Conservation (phyloP, 2,329 filamentous ascomycete genomes). For the Tolypocladium pustulatum region DNA sequence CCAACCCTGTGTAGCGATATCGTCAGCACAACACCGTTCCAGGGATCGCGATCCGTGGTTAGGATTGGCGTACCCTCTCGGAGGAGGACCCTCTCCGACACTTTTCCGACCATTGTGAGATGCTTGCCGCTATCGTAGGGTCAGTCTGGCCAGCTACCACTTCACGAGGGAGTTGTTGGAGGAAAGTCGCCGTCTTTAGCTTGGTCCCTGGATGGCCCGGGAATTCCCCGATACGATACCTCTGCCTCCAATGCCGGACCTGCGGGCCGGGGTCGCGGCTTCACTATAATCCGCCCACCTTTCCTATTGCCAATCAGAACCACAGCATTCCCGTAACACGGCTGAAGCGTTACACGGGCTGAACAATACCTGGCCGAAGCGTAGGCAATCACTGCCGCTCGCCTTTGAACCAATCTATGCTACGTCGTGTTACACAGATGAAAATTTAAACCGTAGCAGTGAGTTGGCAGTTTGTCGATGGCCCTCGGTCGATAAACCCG, state of each 20-base stretch:
- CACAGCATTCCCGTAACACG: neutral
- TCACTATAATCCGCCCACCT: neutral
- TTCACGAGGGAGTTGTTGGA: neutral
- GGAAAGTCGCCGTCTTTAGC: neutral
- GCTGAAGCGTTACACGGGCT: too few species aligned
- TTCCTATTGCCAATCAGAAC: neutral
- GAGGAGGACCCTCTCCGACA: constrained; percentile 53
- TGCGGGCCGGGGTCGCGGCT: neutral
- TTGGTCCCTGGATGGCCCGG: neutral
- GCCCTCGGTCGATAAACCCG: neutral
- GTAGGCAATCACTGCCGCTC: neutral
- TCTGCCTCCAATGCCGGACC: neutral
- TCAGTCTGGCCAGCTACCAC: neutral
- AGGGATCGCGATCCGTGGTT: neutral
- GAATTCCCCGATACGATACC: neutral
- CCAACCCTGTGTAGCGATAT: constrained; percentile 53
- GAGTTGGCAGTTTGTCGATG: neutral
- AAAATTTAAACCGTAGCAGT: neutral
- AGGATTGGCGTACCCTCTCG: constrained; percentile 40
- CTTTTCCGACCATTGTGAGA: constrained; percentile 49
- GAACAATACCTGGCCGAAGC: too few species aligned
- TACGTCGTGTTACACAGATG: too few species aligned
- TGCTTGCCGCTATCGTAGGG: neutral
- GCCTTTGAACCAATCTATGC: too few species aligned
- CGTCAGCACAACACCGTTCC: constrained; percentile 10